Evolutionary conservation across 1,139 yeast genomes (phyloP).

Genomic region (Geotrichum fermentans): DNA sequence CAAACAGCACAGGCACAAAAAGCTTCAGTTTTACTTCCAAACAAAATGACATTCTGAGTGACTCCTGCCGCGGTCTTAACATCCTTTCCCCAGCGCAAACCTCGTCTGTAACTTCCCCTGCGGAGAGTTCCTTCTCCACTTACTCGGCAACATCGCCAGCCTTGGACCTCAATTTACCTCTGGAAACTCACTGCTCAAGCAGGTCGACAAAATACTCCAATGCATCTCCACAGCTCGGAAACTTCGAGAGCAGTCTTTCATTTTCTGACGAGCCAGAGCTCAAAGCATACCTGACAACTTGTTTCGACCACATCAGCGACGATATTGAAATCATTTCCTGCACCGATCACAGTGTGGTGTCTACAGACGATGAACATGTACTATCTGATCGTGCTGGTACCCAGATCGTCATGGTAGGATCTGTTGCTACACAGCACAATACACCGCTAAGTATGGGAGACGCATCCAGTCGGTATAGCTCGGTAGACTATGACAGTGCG

Average conservation of each 20-base stretch:
- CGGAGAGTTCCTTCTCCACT: no score
- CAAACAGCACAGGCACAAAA: not conserved
- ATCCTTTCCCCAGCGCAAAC: constrained; percentile 2
- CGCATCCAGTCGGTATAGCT: not conserved
- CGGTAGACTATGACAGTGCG: constrained; percentile 5
- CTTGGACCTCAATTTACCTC: not conserved
- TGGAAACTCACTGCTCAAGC: not conserved
- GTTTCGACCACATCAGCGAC: not conserved
- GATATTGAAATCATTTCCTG: not conserved
- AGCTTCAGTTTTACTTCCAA: constrained; percentile 14
- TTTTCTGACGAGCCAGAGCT: constrained; percentile 16
- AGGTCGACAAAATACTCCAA: not conserved
- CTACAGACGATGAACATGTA: not conserved
- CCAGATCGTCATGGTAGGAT: not conserved
- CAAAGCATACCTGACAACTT: constrained; percentile 2
- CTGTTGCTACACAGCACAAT: not conserved
- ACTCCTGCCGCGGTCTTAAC: constrained; percentile 13
- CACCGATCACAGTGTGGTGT: not conserved
- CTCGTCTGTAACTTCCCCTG: no score
- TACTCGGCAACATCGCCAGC: no score
- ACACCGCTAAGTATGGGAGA: not conserved
- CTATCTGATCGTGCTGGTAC: not conserved
- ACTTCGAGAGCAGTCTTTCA: not conserved
- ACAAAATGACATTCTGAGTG: constrained; percentile 14
- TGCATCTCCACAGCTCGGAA: constrained; percentile 10